phyloP scores from a whole-genome alignment of 805 yeast genomes.

The Saccharomycopsis babjevae region DNA sequence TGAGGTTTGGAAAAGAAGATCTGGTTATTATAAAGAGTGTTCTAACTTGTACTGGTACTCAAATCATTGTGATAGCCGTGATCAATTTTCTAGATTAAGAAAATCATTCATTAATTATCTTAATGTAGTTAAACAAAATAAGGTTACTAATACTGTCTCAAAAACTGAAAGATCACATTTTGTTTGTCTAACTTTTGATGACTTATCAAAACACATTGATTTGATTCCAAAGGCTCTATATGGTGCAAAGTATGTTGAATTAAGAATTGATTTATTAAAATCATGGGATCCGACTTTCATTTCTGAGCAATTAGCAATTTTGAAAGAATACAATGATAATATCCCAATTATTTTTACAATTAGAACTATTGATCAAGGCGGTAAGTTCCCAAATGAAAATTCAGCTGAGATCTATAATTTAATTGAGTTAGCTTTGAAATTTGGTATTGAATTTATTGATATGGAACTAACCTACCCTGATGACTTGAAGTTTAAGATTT shows the following conservation, averaged over 20 bases:
- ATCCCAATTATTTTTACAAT: conserved; percentile 78
- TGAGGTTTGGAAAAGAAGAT: conserved; percentile 78
- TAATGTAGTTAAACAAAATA: conserved; percentile 49
- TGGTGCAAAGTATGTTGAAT: conserved; percentile 77
- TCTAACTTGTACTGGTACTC: conserved; percentile 72
- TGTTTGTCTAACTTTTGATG: conserved; percentile 62
- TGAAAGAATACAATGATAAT: conserved; percentile 49
- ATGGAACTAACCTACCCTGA: conserved; percentile 64
- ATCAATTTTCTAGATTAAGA: conserved; percentile 48
- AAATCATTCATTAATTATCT: conserved; percentile 50
- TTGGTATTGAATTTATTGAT: conserved; percentile 76
- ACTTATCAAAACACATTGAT: conserved; percentile 37
- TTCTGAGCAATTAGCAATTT: conserved; percentile 58
- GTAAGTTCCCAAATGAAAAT: conserved; percentile 58
- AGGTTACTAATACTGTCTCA: conserved; percentile 21
- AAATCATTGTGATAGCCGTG: conserved; percentile 49
- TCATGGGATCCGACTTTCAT: conserved; percentile 45
- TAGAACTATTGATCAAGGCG: conserved; percentile 75
- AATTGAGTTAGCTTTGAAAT: conserved; percentile 51
- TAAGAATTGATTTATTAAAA: conserved; percentile 64
- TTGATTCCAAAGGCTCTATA: conserved; percentile 42
- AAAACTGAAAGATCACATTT: conserved; percentile 47
- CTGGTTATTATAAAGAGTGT: conserved; percentile 67
- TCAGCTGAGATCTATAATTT: conserved; percentile 38
- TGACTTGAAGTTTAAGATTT: conserved; percentile 35